phyloP scores from a whole-genome alignment of 2,329 filamentous ascomycete species.

The Claviceps sp. region DNA sequence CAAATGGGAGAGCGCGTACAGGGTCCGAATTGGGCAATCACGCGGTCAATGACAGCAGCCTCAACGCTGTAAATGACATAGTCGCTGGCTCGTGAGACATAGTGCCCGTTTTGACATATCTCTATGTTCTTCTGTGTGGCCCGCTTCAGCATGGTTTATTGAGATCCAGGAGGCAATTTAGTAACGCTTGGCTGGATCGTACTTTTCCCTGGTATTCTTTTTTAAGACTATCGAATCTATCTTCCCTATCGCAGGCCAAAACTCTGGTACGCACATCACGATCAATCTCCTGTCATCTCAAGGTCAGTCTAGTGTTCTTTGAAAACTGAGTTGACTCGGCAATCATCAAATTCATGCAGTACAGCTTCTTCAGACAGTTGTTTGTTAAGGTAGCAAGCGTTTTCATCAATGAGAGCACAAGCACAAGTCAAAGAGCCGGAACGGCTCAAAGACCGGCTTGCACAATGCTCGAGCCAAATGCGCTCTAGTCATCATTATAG shows the following conservation, averaged over 20 bases:
- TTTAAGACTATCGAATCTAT: constrained; percentile 69
- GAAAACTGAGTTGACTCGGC: too few relatives aligned
- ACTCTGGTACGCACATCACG: constrained; percentile 44
- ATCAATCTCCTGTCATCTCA: constrained; percentile 11
- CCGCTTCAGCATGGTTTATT: constrained; percentile 33
- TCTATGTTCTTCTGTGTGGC: constrained; percentile 55
- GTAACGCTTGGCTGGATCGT: constrained; percentile 27
- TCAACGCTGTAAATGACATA: constrained; percentile 99
- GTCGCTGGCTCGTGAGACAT: constrained; percentile 91
- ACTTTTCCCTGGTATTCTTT: constrained; percentile 79
- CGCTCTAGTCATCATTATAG: constrained; percentile 98
- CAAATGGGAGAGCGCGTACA: constrained; percentile 42
- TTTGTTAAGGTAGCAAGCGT: constrained; percentile 87
- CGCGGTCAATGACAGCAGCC: constrained; percentile 74
- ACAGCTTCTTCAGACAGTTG: constrained; percentile 63
- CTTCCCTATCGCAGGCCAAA: constrained; percentile 84
- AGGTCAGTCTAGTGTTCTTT: background rate
- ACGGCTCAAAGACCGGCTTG: constrained; percentile 49
- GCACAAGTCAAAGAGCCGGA: constrained; percentile 55
- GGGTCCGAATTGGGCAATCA: constrained; percentile 81
- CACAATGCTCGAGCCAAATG: constrained; percentile 99
- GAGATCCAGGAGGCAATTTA: background rate
- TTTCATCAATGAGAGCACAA: constrained; percentile 91
- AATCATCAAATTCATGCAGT: background rate
- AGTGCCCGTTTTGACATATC: constrained; percentile 86